A percentile compares a stretch with the other conserved stretches of the same genome.
These are phyloP conservation scores for Sporothrix inflata DNA, from an alignment of 2,329 filamentous ascomycete genomes.

Conservation along the genomic window DNA sequence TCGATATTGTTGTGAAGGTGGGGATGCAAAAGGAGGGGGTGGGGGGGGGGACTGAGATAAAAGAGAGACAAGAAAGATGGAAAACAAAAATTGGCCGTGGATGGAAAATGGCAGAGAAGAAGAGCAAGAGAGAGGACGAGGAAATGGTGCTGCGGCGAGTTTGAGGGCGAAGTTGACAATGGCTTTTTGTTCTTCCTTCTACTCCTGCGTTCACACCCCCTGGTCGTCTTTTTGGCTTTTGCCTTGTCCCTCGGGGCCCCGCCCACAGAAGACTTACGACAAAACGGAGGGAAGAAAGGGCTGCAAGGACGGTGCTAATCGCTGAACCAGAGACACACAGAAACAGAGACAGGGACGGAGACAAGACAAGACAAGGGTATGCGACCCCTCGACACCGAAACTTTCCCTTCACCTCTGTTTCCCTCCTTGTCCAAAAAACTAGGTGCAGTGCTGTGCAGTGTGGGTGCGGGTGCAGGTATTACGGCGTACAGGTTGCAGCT, in stretches of 20 bases:
- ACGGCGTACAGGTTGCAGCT: background rate
- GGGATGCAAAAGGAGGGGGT: background rate
- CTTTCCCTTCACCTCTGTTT: background rate
- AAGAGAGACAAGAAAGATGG: background rate
- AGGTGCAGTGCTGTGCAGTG: background rate
- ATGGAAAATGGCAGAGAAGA: background rate
- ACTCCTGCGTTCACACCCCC: background rate
- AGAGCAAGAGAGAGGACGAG: background rate
- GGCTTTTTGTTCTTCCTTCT: slow-evolving; percentile 4
- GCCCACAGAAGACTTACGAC: background rate
- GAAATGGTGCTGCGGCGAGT: slow-evolving; percentile 1
- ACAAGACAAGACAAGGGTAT: slow-evolving; percentile 4
- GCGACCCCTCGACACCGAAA: slow-evolving; percentile 3
- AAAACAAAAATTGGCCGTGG: background rate
- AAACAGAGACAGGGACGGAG: slow-evolving; percentile 3
- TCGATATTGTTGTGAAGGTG: slow-evolving; percentile 2
- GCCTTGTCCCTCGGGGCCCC: slow-evolving; percentile 4
- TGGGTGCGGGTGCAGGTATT: slow-evolving; percentile 3
- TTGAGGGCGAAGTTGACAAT: slow-evolving; percentile 8
- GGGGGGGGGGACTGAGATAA: background rate
- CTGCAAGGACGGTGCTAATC: slow-evolving; percentile 1
- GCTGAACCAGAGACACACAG: background rate
- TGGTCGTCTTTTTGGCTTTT: background rate
- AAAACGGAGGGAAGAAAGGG: background rate
- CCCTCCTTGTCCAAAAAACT: background rate